These are phyloP conservation scores for Eucalyptus sideroxylon DNA, from an alignment of 345 rosid genomes.

Conservation along the genomic window DNA sequence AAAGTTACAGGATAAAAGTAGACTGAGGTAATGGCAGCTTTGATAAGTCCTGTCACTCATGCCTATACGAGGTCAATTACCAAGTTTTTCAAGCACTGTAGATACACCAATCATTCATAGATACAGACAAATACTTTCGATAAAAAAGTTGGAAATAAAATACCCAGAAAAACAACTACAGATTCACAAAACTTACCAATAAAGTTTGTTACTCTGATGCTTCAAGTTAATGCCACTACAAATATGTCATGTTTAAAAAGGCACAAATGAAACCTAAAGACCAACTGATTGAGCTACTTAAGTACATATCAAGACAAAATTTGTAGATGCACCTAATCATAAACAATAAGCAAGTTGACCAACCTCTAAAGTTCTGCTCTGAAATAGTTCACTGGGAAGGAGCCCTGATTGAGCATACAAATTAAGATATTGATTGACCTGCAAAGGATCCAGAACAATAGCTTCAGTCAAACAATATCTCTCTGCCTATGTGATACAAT, in stretches of 20 bases:
- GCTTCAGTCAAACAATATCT: neutral
- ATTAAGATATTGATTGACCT: slow-evolving; percentile 70
- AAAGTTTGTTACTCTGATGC: neutral
- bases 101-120: neutral
- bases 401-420: slow-evolving; percentile 59
- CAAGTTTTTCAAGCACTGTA: neutral
- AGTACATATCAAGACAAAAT: neutral
- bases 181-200: neutral
- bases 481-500: neutral
- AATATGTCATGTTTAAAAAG: neutral
- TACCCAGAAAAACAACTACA: neutral
- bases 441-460: slow-evolving; percentile 10
- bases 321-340: neutral
- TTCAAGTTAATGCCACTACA: neutral
- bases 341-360: neutral
- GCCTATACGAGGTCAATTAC: neutral
- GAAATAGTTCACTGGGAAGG: slow-evolving; percentile 64
- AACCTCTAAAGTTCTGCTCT: slow-evolving; percentile 68
- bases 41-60: neutral
- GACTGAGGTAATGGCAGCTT: neutral
- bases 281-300: neutral
- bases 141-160: neutral
- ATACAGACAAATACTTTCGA: neutral
- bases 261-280: neutral
- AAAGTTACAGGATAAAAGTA: neutral